phyloP scores from a whole-genome alignment of 176 grass and related monocot species.

The Eragrostis nindensis region DNA sequence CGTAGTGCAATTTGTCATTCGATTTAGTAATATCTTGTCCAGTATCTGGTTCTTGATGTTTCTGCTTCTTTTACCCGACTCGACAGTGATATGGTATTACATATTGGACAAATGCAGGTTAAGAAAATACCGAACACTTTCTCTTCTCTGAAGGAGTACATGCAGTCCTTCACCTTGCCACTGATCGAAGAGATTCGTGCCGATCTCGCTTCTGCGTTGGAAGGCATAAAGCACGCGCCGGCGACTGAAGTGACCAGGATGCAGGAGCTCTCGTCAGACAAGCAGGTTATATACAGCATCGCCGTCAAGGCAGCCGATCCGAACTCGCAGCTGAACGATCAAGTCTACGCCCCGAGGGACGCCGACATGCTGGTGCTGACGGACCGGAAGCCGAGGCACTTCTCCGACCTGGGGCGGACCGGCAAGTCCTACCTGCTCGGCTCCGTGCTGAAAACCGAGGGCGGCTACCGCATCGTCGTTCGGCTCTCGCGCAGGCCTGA shows the following conservation, averaged over 20 bases:
- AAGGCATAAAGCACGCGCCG: constrained; percentile 50
- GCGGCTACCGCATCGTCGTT: background rate
- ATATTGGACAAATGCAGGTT: constrained; percentile 38
- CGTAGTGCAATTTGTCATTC: background rate
- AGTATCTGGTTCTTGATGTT: background rate
- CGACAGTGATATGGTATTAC: too few relatives aligned
- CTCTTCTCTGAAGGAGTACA: constrained; percentile 48
- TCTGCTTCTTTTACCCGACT: too few relatives aligned
- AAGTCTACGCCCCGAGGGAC: constrained; percentile 49
- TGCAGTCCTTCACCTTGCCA: constrained; percentile 49
- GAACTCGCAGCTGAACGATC: background rate
- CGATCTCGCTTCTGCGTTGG: constrained; percentile 58
- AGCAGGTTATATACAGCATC: constrained; percentile 42
- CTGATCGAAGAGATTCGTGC: constrained; percentile 63
- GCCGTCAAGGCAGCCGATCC: background rate
- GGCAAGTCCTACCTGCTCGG: constrained; percentile 29
- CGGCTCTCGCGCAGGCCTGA: constrained; percentile 32
- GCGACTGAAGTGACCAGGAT: background rate
- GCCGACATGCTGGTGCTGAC: constrained; percentile 54
- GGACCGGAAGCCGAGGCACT: constrained; percentile 44
- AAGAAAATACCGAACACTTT: constrained; percentile 56
- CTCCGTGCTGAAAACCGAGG: constrained; percentile 25
- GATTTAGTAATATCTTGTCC: background rate
- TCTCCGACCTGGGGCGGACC: constrained; percentile 33
- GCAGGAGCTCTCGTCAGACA: background rate